These are phyloP conservation scores for Mimosa bimucronata DNA, from an alignment of 306 rosid species.

Conservation along the genomic window DNA sequence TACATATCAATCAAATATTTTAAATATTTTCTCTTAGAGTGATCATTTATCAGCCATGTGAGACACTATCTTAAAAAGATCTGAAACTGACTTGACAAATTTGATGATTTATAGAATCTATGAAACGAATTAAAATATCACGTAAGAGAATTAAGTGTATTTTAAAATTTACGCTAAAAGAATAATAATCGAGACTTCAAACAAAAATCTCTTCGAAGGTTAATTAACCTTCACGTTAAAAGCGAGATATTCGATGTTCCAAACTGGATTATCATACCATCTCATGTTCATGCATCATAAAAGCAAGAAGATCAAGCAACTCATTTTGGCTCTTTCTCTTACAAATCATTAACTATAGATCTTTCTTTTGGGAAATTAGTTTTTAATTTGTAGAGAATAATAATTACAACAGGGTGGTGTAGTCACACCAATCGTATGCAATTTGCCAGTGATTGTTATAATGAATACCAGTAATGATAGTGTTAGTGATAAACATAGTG, in stretches of 20 bases:
- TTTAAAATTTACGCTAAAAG: background rate
- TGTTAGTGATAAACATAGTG: constrained; percentile 23
- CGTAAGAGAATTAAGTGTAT: background rate
- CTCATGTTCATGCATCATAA: constrained; percentile 2
- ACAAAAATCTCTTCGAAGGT: background rate
- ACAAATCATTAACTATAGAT: background rate
- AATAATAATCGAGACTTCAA: background rate
- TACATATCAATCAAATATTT: background rate
- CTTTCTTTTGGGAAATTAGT: background rate
- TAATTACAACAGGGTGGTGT: constrained; percentile 10
- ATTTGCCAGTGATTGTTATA: constrained; percentile 14
- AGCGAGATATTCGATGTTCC: background rate
- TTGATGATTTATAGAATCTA: background rate
- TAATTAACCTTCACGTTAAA: background rate
- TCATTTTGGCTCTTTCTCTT: background rate
- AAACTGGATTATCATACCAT: background rate
- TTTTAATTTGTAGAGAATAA: background rate
- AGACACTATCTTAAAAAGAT: background rate
- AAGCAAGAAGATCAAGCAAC: background rate
- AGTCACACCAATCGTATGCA: background rate
- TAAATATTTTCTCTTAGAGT: background rate
- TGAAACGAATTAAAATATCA: background rate
- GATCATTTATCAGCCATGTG: background rate
- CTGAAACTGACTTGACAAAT: background rate
- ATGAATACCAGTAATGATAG: constrained; percentile 16